Conservation (phyloP, 2,329 filamentous ascomycete species). For the Exophiala bonariae region DNA sequence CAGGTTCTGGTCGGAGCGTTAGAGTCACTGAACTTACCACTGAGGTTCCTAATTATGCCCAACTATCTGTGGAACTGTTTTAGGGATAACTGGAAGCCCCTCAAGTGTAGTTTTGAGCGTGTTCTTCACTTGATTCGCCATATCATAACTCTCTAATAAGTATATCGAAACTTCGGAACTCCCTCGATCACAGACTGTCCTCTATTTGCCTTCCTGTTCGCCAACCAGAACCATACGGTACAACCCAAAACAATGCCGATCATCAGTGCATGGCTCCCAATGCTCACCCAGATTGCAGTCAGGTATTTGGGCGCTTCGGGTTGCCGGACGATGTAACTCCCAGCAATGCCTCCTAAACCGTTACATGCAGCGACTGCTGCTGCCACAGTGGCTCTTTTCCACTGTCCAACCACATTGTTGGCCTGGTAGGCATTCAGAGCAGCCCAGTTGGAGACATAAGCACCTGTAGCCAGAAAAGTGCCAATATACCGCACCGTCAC, state of each 20-base stretch:
- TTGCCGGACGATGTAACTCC: slow-evolving; percentile 64
- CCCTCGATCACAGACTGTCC: slow-evolving; percentile 24
- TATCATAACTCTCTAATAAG: slow-evolving; percentile 19
- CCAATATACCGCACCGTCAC: slow-evolving; percentile 65
- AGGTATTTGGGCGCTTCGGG: slow-evolving; percentile 62
- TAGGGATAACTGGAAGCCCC: too few species aligned
- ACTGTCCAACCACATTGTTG: slow-evolving; percentile 64
- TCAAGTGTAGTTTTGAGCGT: too few species aligned
- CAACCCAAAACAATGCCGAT: slow-evolving; percentile 23
- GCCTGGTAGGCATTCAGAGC: slow-evolving; percentile 64
- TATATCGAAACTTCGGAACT: slow-evolving; percentile 25
- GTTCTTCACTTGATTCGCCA: too few species aligned
- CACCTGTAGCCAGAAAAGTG: slow-evolving; percentile 65
- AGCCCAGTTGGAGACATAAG: slow-evolving; percentile 70
- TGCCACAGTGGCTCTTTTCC: slow-evolving; percentile 62
- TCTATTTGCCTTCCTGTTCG: slow-evolving; percentile 19
- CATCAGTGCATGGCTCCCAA: slow-evolving; percentile 44
- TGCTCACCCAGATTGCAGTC: slow-evolving; percentile 68
- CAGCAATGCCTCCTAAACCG: slow-evolving; percentile 64
- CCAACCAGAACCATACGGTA: slow-evolving; percentile 25
- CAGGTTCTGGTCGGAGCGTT: too few species aligned
- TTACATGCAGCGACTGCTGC: slow-evolving; percentile 62
- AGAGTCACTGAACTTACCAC: too few species aligned
- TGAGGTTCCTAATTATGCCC: too few species aligned
- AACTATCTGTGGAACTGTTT: too few species aligned